Evolutionary conservation across 306 rosid genomes (phyloP), one percentile per base, ranked within the genome.

Genomic region (Trichosanthes cucumerina): DNA sequence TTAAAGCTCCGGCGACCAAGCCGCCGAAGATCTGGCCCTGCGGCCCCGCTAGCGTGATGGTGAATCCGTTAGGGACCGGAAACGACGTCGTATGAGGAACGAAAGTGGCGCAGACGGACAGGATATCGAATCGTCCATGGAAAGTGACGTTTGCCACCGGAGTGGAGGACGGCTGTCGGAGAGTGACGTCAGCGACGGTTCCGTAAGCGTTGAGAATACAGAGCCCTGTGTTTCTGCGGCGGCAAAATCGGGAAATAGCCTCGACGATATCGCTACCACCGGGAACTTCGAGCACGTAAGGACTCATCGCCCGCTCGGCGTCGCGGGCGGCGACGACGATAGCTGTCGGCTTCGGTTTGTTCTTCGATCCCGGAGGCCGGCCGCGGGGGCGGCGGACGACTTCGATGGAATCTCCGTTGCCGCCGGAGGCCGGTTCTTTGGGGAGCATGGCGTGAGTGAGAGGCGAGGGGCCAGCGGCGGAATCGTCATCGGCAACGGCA

Each of bases 11-110:
- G 23, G 86, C 85, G 39, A 95, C 96, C 1, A 88, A 18, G 0
- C 99, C 99, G 11, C 99, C 97, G 6, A 95, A 92, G 86, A 95
- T 87, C 96, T 92, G 99, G 2, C 99, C 99, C 71, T 92, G 98
- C 0, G 97, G 97, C 1, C 98, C 99, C 0, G 97, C 97, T 7
- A 95, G 89, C 0, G 97, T 89, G 87, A 92, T 89, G n/a, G 96
- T 77, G 78, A 96, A 91, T 7, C 90, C 91, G 56, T 59, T 90
- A 0, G 96, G 91, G 0, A 77, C 44, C 0, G 87, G 87, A 2
- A 64, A 72, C 16, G 82, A 28, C 6, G 80, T 72, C 41, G 83
- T 16, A 7, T 86, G 82, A 0, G 90, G 86, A 0, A 96, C 79
- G 21, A 96, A 91, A 5, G 99, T 92, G 18, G 99, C 97, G 79